A percentile compares a stretch with the other conserved stretches of the same genome.
Conservation (phyloP, 768 basidiomycete genomes). For the Rhodotorula kratochvilovae region DNA sequence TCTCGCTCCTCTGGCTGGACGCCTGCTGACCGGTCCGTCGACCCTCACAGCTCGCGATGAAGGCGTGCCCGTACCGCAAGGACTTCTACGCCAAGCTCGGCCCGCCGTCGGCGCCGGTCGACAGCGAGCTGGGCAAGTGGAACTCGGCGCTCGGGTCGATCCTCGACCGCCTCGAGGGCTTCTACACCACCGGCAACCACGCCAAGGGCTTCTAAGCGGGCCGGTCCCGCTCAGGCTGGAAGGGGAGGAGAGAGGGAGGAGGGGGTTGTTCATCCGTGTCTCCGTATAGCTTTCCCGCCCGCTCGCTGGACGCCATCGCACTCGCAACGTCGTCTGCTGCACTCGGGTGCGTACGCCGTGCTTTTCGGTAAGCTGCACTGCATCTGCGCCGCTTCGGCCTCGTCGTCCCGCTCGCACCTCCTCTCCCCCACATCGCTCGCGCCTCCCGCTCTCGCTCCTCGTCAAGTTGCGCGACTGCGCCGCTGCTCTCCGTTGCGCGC, state of each 20-base stretch:
- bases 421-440: background rate
- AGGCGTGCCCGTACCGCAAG: conserved; percentile 61
- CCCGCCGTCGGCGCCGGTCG: conserved; percentile 52
- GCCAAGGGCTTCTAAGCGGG: conserved; percentile 51
- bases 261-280: too few relatives aligned
- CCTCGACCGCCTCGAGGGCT: conserved; percentile 53
- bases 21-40: too few relatives aligned
- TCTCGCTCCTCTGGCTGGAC: too few relatives aligned
- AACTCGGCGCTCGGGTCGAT: conserved; percentile 55
- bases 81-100: conserved; percentile 61
- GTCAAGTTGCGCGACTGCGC: too few relatives aligned
- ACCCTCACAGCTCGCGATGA: conserved; percentile 65
- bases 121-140: conserved; percentile 56
- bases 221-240: background rate
- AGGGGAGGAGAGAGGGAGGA: background rate
- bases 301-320: background rate
- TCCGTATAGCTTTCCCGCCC: background rate
- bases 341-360: too few relatives aligned
- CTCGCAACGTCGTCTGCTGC: background rate
- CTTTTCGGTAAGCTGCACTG: background rate
- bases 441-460: background rate
- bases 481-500: too few relatives aligned
- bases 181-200: conserved; percentile 52
- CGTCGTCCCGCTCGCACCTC: background rate
- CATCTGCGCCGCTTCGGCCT: background rate